Base-by-base conservation (phyloP, 2,329 filamentous ascomycete genomes). In the Alternaria consortialis region DNA sequence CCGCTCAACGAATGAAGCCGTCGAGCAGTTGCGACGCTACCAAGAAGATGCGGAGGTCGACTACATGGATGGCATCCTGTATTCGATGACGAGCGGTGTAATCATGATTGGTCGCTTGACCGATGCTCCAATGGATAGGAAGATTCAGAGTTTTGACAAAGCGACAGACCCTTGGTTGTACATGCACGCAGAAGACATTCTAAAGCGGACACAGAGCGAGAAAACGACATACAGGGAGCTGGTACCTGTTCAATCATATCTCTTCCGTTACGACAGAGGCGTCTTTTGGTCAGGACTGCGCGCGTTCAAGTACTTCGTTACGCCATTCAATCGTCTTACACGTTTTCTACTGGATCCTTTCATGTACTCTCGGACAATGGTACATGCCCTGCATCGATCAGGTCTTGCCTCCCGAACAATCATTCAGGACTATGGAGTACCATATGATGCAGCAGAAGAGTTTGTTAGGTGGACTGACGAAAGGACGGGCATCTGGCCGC, bases 101-200 rank as follows among this genome's bases (percentile, higher is more conserved):
- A 78, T 92, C 43, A 89, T 90, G 73, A 82, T 84, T 0, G 90
- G 90, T 0, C 81, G 80, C 9, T 78, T 91, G 15, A 83, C 83
- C 0, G 80, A 90, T 52, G 72, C 79, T 0, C 62, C 82, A 0
- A 82, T 82, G 0, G 56, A 72, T 6, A 68, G 64, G 8, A 63
- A 55, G 12, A 69, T 73, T 27, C 75, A 79, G 54, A 70, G 70
- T 5, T 90, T 92, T 74, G 85, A 84, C n/a, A 80, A 84, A 11
- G 79, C 85, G 0, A 76, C 74, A 4, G 90, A 93, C 65, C 87
- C 88, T 0, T 93, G 90, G 91, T 92, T 91, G 72, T 93, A 92
- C 61, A 79, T 92, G 3, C 90, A 91, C 65, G 89, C 86, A 1
- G 78, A 86, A 64, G 58, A 66, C 8, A 63, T 76, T 1, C 27